Conservation (phyloP, 805 yeast species). For the Cyberlindnera petersonii region DNA sequence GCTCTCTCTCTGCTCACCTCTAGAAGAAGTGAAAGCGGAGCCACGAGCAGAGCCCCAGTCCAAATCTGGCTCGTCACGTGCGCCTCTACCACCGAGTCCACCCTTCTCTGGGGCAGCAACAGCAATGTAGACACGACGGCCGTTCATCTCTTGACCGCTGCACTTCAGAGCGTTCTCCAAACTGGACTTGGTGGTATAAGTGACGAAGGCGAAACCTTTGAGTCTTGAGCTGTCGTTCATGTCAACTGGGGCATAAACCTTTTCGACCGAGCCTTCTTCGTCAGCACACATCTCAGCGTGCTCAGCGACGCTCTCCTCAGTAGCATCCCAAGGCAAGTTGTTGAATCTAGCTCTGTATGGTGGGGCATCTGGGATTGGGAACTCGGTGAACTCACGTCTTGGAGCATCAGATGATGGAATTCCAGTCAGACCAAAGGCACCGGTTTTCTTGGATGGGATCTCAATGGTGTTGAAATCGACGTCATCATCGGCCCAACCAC, state of each 20-base stretch:
- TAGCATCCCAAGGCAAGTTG: slow-evolving; percentile 79
- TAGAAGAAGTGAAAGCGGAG: slow-evolving; percentile 18
- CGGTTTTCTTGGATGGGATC: slow-evolving; percentile 40
- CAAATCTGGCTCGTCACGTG: slow-evolving; percentile 33
- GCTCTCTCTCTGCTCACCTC: slow-evolving; percentile 15
- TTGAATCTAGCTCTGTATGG: slow-evolving; percentile 89
- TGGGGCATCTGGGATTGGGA: slow-evolving; percentile 84
- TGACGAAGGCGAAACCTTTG: slow-evolving; percentile 87
- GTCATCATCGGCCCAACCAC: slow-evolving; percentile 83
- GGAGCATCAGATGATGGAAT: slow-evolving; percentile 31
- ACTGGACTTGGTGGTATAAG: slow-evolving; percentile 72
- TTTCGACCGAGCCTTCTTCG: slow-evolving; percentile 53
- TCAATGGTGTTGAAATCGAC: slow-evolving; percentile 66
- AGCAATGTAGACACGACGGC: slow-evolving; percentile 66
- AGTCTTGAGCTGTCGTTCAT: slow-evolving; percentile 53
- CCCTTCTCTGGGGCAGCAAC: slow-evolving; percentile 71
- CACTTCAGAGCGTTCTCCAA: slow-evolving; percentile 69
- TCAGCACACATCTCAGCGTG: slow-evolving; percentile 55
- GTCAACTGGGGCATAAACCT: slow-evolving; percentile 73
- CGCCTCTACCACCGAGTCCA: slow-evolving; percentile 24
- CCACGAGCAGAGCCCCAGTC: slow-evolving; percentile 55
- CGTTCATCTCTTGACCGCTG: slow-evolving; percentile 65
- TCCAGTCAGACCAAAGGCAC: slow-evolving; percentile 28
- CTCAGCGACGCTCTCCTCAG: slow-evolving; percentile 57
- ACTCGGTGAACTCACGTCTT: slow-evolving; percentile 56